Base-by-base conservation (phyloP, 129 eudicot genomes). In the Escallonia rubra region DNA sequence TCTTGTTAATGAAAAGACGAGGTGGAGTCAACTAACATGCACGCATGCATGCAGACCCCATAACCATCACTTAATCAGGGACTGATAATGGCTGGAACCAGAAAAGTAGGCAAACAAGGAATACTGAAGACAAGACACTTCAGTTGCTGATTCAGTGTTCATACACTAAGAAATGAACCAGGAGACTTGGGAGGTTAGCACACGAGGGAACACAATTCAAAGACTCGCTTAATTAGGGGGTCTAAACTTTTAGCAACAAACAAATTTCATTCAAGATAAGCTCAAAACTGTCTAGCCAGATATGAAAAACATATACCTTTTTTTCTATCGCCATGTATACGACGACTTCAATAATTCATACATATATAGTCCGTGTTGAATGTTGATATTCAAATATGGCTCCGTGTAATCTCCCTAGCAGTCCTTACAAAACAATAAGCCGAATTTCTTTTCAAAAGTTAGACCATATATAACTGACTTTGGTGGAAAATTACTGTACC, bases 141-240 rank as follows among this genome's bases (percentile, higher is more conserved):
- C 12, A 9, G 51, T 4, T 9, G 13, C 51, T 40, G 65, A 59
- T 57, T 38, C 57, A n/a, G 40, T 57, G 57, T 8, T 41, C 62
- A 41, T 52, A 41, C 41, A 11, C 16, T 48, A 13, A 41, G 41
- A 51, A 66, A 39, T 66, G 57, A 39, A 23, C 52, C 59, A 3
- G 5, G 23, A 55, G 12, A 52, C 51, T 16, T 41, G 2, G 4
- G 41, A 13, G 53, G 55, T 51, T 66, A 52, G 61, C 50, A 6
- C 5, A 50, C 40, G 41, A 12, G 40, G 72, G 64, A 59, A 56
- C 64, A 70, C 51, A 34, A 70, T 61, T 46, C 74, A 59, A 57
- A 14, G 66, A 47, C 59, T 70, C 66, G 8, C 39, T 13, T 56
- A 3, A 67, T 67, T n/a, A 54, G 12, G 5, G 3, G 5, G 41